Percentiles rank a stretch among this genome's conserved stretches.
Evolutionary conservation across 192 early-diverging fungal species (phyloP).

Genomic region (Coemansia sp.): DNA sequence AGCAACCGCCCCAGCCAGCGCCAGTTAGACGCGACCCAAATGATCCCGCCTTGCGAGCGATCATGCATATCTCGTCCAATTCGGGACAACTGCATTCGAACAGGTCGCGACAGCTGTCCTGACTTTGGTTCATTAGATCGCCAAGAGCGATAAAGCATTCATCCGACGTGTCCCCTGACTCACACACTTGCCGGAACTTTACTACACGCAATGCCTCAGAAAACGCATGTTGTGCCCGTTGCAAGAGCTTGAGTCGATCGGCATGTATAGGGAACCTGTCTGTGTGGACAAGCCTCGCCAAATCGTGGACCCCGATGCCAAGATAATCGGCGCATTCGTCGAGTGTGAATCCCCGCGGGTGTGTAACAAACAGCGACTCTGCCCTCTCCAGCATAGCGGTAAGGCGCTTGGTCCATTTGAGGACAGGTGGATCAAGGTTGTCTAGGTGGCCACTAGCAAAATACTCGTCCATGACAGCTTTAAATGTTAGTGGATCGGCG

Average conservation of each 20-base stretch:
- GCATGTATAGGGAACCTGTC: slow-evolving; percentile 57
- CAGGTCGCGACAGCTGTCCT: slow-evolving; percentile 74
- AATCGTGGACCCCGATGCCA: slow-evolving; percentile 6
- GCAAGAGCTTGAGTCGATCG: slow-evolving; percentile 70
- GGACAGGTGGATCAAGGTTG: slow-evolving; percentile 6
- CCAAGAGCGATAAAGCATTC: slow-evolving; percentile 61
- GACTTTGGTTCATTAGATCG: slow-evolving; percentile 87
- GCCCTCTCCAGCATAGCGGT: slow-evolving; percentile 21
- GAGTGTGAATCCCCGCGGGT: slow-evolving; percentile 33
- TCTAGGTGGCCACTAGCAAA: slow-evolving; percentile 11
- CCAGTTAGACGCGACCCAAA: slow-evolving; percentile 87
- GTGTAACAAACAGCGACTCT: slow-evolving; percentile 13
- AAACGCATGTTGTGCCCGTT: slow-evolving; percentile 83
- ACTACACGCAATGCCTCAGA: slow-evolving; percentile 74
- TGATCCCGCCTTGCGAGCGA: slow-evolving; percentile 69
- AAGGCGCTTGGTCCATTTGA: slow-evolving; percentile 37
- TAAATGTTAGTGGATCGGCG: slow-evolving; percentile 54
- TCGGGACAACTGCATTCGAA: slow-evolving; percentile 86
- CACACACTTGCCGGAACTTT: slow-evolving; percentile 45
- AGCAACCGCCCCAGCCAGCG: slow-evolving; percentile 93
- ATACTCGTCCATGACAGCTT: slow-evolving; percentile 45
- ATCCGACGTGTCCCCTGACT: slow-evolving; percentile 17
- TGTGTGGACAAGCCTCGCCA: slow-evolving; percentile 43
- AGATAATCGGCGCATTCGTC: slow-evolving; percentile 14
- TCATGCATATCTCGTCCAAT: slow-evolving; percentile 70